Evolutionary conservation across 148 eudicot species (phyloP).

Genomic region (Dianthus caryophyllus): DNA sequence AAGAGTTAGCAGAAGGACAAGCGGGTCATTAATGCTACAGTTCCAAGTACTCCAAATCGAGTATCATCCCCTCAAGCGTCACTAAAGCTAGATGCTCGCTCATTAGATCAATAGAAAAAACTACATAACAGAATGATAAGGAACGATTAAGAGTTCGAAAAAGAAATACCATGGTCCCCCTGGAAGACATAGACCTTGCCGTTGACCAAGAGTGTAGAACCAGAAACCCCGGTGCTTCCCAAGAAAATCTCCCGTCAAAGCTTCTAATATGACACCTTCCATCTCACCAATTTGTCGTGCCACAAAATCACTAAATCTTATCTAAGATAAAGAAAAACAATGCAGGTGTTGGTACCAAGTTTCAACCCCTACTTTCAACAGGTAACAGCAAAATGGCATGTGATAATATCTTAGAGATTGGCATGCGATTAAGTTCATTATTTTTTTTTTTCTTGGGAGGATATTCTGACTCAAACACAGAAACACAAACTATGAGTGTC

Average conservation of each 20-base stretch:
- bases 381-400: constrained; percentile 5
- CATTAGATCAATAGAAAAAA: neutral
- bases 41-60: neutral
- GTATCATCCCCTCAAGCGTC: neutral
- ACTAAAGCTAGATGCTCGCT: neutral
- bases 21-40: neutral
- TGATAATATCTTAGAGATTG: neutral
- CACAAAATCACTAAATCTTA: constrained; percentile 95
- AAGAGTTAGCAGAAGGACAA: neutral
- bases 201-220: constrained; percentile 97
- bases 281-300: constrained; percentile 90
- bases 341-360: constrained; percentile 14
- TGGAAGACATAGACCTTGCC: constrained; percentile 91
- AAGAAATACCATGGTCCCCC: constrained; percentile 89
- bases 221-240: constrained; percentile 92
- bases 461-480: too few relatives aligned
- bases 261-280: constrained; percentile 91
- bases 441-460: too few relatives aligned
- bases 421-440: neutral
- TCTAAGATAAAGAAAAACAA: constrained; percentile 34
- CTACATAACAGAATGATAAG: neutral
- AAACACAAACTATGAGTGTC: too few relatives aligned
- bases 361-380: too few relatives aligned
- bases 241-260: constrained; percentile 88
- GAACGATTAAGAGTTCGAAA: neutral